Evolutionary conservation across 768 basidiomycete species (phyloP).

Genomic region (Pisolithus marmoratus): DNA sequence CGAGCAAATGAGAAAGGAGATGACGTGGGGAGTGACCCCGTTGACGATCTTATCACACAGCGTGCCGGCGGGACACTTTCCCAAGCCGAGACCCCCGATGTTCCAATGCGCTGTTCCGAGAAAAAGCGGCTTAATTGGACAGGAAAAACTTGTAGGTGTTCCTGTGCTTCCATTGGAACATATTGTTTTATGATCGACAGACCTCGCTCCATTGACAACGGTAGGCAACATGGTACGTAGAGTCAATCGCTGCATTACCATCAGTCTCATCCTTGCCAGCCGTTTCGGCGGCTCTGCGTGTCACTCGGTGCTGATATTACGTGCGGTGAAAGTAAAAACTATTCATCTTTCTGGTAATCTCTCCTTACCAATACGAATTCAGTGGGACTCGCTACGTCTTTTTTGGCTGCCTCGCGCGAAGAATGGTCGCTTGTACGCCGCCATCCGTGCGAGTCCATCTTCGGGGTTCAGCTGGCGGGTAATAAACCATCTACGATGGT

Average conservation of each 20-base stretch:
- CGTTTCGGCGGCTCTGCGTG: constrained; percentile 88
- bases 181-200: constrained; percentile 26
- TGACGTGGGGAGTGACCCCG: not conserved
- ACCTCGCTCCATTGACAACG: constrained; percentile 83
- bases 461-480: constrained; percentile 92
- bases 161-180: constrained; percentile 23
- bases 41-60: constrained; percentile 22
- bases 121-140: constrained; percentile 85
- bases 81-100: constrained; percentile 60
- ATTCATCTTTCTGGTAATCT: not conserved
- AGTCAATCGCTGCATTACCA: not conserved
- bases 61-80: constrained; percentile 32
- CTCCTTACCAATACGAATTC: not conserved
- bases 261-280: constrained; percentile 38
- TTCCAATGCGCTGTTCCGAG: constrained; percentile 65
- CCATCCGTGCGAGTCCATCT: constrained; percentile 80
- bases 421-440: constrained; percentile 93
- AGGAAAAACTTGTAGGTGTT: constrained; percentile 72
- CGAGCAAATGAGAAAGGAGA: constrained; percentile 14
- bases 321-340: constrained; percentile 74
- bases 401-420: constrained; percentile 81
- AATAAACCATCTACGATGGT: constrained; percentile 77
- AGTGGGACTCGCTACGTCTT: constrained; percentile 94
- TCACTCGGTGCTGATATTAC: constrained; percentile 90
- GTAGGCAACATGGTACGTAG: constrained; percentile 80